Evolutionary conservation across 2,329 filamentous ascomycete species (phyloP), one percentile per base, ranked within the genome.

Genomic region (Fusarium dimerum): DNA sequence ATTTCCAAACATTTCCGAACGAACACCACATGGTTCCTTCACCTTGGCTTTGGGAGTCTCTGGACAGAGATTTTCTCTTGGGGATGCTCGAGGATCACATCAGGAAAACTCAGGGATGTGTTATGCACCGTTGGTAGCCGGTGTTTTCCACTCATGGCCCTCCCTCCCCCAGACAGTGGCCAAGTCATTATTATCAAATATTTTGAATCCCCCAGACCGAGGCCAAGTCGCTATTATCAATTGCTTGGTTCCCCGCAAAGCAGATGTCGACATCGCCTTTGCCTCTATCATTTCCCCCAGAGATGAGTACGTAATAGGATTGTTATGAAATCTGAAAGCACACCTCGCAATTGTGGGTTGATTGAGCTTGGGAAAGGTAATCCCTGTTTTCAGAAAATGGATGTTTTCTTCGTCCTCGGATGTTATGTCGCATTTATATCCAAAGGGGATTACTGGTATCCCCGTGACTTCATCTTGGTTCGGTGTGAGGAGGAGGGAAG

Each of bases 81-180:
- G 20, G 40, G 40, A 51, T 43, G 40, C 32, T 51, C 44, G 42
- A 47, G 49, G 44, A 47, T 59, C 43, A 41, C 13, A 36, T 48
- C 42, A 44, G 30, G 18, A 44, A 30, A 43, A 42, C 49, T 34
- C 46, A 39, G 46, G 49, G 40, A 51, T 36, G 18, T 53, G 18
- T 53, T 51, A 15, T 18, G 12, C 32, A 12, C 55, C 58, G 52
- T 34, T 43, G 39, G 48, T 61, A 61, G 29, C 58, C 59, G 52
- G 47, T 26, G 18, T 40, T 61, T 47, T 26, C 55, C 55, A 54
- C 43, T 20, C 29, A 16, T 41, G 26, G 6, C 17, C 51, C n/a
- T 51, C 47, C 59, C 59, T 62, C 51, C 59, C 59, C 59, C 59
- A 51, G 59, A 61, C 48, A 1, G 55, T 45, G 48, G 53, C 53